Percentiles rank a stretch among this genome's conserved stretches.
Evolutionary conservation across 768 basidiomycete species (phyloP).

Genomic region (Royoungia palumana): DNA sequence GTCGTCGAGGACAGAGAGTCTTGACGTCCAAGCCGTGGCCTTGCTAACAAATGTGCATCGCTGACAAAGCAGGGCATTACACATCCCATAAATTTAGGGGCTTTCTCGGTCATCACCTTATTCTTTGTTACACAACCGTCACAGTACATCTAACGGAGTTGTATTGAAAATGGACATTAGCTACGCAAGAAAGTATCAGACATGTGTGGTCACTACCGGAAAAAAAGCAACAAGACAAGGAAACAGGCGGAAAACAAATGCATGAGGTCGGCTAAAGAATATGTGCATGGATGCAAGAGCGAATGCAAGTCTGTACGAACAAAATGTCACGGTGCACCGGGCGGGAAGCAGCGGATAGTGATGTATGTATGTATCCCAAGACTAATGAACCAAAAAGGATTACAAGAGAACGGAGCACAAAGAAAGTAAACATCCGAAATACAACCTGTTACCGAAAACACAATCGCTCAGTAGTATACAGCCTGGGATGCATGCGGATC

Average conservation of each 20-base stretch:
- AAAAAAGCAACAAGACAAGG: conserved; percentile 12
- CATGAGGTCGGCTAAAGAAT: conserved; percentile 19
- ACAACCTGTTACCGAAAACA: conserved; percentile 2
- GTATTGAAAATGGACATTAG: conserved; percentile 16
- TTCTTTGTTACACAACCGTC: no score
- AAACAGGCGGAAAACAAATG: conserved; percentile 11
- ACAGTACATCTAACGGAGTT: no score
- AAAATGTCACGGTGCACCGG: conserved; percentile 20
- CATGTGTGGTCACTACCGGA: background rate
- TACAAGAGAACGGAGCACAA: background rate
- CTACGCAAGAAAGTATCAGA: conserved; percentile 13
- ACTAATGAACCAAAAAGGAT: conserved; percentile 20
- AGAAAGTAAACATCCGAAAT: conserved; percentile 13
- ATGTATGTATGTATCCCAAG: conserved; percentile 21
- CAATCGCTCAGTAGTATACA: conserved; percentile 54
- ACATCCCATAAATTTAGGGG: conserved; percentile 1
- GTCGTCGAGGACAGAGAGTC: conserved; percentile 21
- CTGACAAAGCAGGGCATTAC: conserved; percentile 24
- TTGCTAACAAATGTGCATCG: conserved; percentile 14
- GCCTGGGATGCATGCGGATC: conserved; percentile 48
- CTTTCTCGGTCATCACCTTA: conserved; percentile 1
- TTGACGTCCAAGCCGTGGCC: conserved; percentile 6
- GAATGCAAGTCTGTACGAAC: conserved; percentile 26
- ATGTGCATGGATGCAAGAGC: conserved; percentile 22
- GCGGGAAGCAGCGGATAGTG: conserved; percentile 13